Base-by-base conservation (phyloP, 495 filamentous ascomycete genomes). In the Oleoguttula mirabilis region DNA sequence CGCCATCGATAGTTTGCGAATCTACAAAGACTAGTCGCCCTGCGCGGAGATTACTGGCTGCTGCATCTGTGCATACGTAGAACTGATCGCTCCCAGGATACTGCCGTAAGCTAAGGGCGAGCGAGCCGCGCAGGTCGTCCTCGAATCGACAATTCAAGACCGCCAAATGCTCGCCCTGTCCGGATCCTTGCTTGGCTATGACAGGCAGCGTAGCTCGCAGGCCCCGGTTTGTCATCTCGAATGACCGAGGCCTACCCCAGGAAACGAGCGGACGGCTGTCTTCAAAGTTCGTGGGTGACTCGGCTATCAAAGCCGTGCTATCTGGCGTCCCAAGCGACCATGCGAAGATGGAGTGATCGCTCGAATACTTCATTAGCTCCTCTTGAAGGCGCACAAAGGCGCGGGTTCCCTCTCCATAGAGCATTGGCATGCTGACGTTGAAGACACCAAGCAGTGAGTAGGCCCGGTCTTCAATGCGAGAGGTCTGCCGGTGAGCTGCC, bases 331-430 rank as follows among this genome's bases (percentile, higher is more conserved):
- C 27, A 30, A n/a, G n/a, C n/a, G n/a, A n/a, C 48, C 48, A 51
- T 11, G 42, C 42, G 31, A 51, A 51, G 7, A 47, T 15, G 2
- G 48, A 51, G 10, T 51, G 25, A 45, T 51, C 48, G 21, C 34
- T 35, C 4, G 31, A 34, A 16, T 36, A 0, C 24, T 48, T 48
- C 39, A 64, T 56, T 7, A 62, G 52, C 23, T 54, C 58, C 36
- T 49, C 39, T 43, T 60, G 51, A 23, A 52, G 42, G 32, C 61
- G 35, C 36, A 41, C 40, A 31, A 62, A 57, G 17, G 60, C 54
- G 12, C 48, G 50, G 5, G 41, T 28, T 1, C 57, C 59, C 23
- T 65, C 62, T 7, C 62, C 62, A 37, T 65, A 65, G 4, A 60
- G 43, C 35, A 64, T 48, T 1, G 59, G 46, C 53, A 63, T 60